Base-by-base conservation (phyloP, 2,329 filamentous ascomycete genomes). In the Venturia pyrina region DNA sequence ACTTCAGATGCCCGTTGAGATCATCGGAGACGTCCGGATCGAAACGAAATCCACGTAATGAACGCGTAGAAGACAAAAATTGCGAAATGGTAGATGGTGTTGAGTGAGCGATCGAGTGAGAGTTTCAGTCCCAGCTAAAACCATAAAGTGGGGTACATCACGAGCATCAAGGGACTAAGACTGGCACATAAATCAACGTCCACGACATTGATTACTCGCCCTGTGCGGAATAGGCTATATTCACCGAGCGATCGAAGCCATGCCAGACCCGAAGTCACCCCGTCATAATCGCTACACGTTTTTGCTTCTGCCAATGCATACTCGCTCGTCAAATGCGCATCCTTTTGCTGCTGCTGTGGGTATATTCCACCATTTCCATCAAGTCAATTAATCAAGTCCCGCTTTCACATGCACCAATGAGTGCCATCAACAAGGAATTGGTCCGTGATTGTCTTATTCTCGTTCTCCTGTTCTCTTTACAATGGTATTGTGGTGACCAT, bases 331-430 rank as follows among this genome's bases (percentile, higher is more conserved):
- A 37, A 59, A 37, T 37, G 32, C 53, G 28, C 53, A n/a, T 8
- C 5, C 15, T 37, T 37, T 59, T 32, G 53, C 53, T 59, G 53
- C 53, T 59, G 32, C 53, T 59, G 53, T 59, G 53, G 53, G 53
- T 59, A 59, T 59, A 59, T 59, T 59, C 53, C 32, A 59, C 53
- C 28, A 59, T 59, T 37, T n/a, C 11, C 53, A 19, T 37, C 53
- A 56, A 5, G 37, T 34, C 32, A n/a, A 53, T 28, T 10, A 53
- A 13, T 28, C 48, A 53, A 53, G 4, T 43, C 41, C 21, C 48
- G 21, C 1, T 10, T 53, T 17, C 48, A 21, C 48, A 28, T 28
- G 24, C 48, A 28, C 48, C 21, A 53, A 53, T 15, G 21, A 53
- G 1, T 28, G 48, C 48, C 48, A 10, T 11, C 21, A 28, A 53